A percentile compares a stretch with the other conserved stretches of the same genome.
Evolutionary conservation across 306 rosid species (phyloP).

Genomic region (Trifolium subterraneum): DNA sequence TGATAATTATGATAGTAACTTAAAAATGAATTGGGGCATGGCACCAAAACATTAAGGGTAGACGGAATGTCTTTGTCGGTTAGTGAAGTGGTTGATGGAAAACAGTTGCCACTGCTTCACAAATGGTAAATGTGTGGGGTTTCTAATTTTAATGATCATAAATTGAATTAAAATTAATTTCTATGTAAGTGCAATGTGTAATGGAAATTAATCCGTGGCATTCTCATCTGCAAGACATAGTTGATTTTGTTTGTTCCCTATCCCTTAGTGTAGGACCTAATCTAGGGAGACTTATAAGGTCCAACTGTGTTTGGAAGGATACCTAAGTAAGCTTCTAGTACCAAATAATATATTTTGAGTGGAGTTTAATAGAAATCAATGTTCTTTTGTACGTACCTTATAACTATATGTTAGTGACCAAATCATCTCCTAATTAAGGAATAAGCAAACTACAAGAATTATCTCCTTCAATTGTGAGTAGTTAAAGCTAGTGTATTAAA

Average conservation of each 20-base stretch:
- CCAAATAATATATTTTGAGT: background rate
- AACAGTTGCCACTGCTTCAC: slow-evolving; percentile 48
- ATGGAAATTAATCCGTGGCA: slow-evolving; percentile 25
- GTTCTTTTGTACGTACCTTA: background rate
- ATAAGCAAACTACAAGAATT: background rate
- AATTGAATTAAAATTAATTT: slow-evolving; percentile 1
- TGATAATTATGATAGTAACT: background rate
- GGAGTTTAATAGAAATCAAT: slow-evolving; percentile 10
- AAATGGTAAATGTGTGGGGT: slow-evolving; percentile 25
- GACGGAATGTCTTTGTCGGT: slow-evolving; percentile 57
- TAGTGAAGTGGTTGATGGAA: slow-evolving; percentile 62
- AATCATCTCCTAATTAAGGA: background rate
- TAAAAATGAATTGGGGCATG: slow-evolving; percentile 32
- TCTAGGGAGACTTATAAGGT: background rate
- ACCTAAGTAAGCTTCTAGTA: slow-evolving; percentile 5
- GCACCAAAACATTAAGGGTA: slow-evolving; percentile 34
- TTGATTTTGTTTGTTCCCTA: slow-evolving; percentile 1
- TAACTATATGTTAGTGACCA: background rate
- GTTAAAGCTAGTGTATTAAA: no score
- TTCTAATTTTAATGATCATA: slow-evolving; percentile 37
- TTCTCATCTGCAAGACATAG: slow-evolving; percentile 38
- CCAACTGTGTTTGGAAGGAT: slow-evolving; percentile 1
- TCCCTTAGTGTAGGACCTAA: slow-evolving; percentile 7
- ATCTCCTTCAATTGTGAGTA: background rate
- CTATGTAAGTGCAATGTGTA: background rate